phyloP scores from a whole-genome alignment of 768 basidiomycete genomes.

The Calvatia gigantea region DNA sequence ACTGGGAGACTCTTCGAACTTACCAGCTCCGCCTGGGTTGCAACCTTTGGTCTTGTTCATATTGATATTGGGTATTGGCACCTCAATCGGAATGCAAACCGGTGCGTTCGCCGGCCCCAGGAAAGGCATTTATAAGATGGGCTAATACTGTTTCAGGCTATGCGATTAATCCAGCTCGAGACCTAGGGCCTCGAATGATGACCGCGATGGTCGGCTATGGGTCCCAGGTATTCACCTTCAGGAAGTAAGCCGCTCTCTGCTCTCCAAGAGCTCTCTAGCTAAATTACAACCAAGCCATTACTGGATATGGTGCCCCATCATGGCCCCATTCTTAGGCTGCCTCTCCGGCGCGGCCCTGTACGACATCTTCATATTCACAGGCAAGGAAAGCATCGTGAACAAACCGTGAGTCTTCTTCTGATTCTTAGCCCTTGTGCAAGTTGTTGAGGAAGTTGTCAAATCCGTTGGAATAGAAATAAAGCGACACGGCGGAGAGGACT shows the following conservation, averaged over 20 bases:
- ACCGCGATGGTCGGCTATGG: slow-evolving; percentile 78
- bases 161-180: slow-evolving; percentile 70
- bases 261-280: slow-evolving; percentile 15
- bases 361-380: slow-evolving; percentile 55
- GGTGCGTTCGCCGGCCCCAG: slow-evolving; percentile 22
- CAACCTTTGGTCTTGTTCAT: slow-evolving; percentile 55
- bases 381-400: slow-evolving; percentile 52
- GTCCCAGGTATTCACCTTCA: slow-evolving; percentile 41
- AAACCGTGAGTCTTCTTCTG: slow-evolving; percentile 37
- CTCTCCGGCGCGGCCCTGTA: slow-evolving; percentile 53
- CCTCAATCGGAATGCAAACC: slow-evolving; percentile 61
- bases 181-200: slow-evolving; percentile 65
- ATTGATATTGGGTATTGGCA: slow-evolving; percentile 54
- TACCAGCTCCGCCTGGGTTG: slow-evolving; percentile 44
- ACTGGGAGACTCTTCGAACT: slow-evolving; percentile 50
- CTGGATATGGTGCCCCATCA: slow-evolving; percentile 69
- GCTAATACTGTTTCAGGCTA: slow-evolving; percentile 32
- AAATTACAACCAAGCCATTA: slow-evolving; percentile 46
- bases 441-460: background rate
- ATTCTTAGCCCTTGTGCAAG: no score
- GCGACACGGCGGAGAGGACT: background rate
- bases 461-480: background rate
- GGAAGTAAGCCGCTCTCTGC: slow-evolving; percentile 29
- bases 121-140: background rate
- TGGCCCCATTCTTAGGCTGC: slow-evolving; percentile 59